Percentiles rank a stretch among this genome's conserved stretches.
phyloP scores from a whole-genome alignment of 257 asterid species.

The Primulina eburnea region DNA sequence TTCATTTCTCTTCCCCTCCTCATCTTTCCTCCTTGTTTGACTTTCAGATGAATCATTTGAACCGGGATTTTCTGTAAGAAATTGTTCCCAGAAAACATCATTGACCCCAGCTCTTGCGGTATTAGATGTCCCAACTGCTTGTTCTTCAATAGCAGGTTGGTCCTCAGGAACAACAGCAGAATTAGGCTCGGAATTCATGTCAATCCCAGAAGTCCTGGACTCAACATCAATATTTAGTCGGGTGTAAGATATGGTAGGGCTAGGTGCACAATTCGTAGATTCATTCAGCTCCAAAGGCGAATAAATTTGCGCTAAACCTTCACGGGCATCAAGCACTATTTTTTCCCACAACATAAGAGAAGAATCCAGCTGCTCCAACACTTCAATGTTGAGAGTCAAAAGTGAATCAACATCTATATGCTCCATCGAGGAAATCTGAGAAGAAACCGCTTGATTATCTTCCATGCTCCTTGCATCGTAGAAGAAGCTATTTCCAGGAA shows the following conservation, averaged over 20 bases:
- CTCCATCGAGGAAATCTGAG: conserved; percentile 36
- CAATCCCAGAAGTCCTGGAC: conserved; percentile 43
- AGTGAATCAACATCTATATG: conserved; percentile 41
- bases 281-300: conserved; percentile 47
- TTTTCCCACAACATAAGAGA: conserved; percentile 66
- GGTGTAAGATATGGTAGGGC: conserved; percentile 56
- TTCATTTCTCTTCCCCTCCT: conserved; percentile 43
- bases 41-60: conserved; percentile 48
- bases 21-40: conserved; percentile 44
- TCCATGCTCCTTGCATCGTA: conserved; percentile 38
- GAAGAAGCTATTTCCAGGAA: conserved; percentile 45
- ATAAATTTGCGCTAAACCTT: conserved; percentile 33
- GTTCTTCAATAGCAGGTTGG: conserved; percentile 36
- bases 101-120: conserved; percentile 60
- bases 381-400: conserved; percentile 39
- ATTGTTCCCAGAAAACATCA: conserved; percentile 94
- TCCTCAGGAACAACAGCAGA: conserved; percentile 28
- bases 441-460: conserved; percentile 33
- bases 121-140: conserved; percentile 31
- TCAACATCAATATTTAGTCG: conserved; percentile 45
- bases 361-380: conserved; percentile 60
- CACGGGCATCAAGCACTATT: conserved; percentile 40
- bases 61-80: conserved; percentile 90
- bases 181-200: conserved; percentile 66
- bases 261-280: conserved; percentile 42